phyloP scores from a whole-genome alignment of 1,284 basidiomycete genomes.

The Afroboletus lepidellus region DNA sequence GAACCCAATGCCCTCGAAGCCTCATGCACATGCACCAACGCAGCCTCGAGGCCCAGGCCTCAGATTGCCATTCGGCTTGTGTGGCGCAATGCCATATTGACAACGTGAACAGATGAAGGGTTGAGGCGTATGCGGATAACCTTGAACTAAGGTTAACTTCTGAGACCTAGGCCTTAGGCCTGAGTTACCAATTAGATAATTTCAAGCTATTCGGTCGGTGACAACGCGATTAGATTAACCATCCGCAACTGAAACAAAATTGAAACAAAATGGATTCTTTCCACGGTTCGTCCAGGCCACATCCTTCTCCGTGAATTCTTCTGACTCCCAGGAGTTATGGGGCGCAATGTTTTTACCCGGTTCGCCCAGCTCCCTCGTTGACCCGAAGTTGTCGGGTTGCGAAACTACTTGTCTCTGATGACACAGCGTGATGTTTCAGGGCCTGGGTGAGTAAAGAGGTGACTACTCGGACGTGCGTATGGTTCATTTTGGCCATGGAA shows the following conservation, averaged over 20 bases:
- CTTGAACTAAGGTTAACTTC: slow-evolving; percentile 20
- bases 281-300: slow-evolving; percentile 10
- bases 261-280: slow-evolving; percentile 1
- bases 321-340: not conserved
- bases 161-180: too few species aligned
- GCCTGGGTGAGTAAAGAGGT: not conserved
- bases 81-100: slow-evolving; percentile 27
- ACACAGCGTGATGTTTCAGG: slow-evolving; percentile 7
- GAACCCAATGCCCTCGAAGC: slow-evolving; percentile 11
- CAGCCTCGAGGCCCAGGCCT: slow-evolving; percentile 35
- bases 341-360: not conserved
- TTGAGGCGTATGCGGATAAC: slow-evolving; percentile 1
- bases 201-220: slow-evolving; percentile 5
- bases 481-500: slow-evolving; percentile 21
- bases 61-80: slow-evolving; percentile 12
- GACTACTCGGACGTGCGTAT: slow-evolving; percentile 6
- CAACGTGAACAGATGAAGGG: slow-evolving; percentile 22
- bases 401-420: slow-evolving; percentile 5
- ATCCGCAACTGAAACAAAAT: slow-evolving; percentile 7
- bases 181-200: slow-evolving; percentile 30
- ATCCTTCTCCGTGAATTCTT: slow-evolving; percentile 6
- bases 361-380: slow-evolving; percentile 7
- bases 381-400: not conserved
- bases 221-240: slow-evolving; percentile 17
- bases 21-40: slow-evolving; percentile 23